phyloP scores from a whole-genome alignment of 257 asterid genomes.

The Ilex asprella region DNA sequence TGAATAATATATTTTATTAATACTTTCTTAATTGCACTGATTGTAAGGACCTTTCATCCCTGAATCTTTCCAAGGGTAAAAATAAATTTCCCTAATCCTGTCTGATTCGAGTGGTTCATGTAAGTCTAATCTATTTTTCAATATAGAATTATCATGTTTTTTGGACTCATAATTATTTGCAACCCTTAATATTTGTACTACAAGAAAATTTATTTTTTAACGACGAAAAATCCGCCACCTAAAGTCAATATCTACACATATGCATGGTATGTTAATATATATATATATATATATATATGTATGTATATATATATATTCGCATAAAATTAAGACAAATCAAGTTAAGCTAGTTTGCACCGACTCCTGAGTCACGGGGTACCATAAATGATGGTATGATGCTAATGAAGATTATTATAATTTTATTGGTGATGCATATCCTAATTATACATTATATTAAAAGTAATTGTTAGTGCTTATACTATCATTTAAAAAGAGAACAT shows the following conservation, averaged over 20 bases:
- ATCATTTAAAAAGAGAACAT: background rate
- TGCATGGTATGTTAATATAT: background rate
- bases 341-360: conserved; percentile 24
- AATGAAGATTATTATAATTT: conserved; percentile 12
- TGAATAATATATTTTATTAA: background rate
- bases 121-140: conserved; percentile 13
- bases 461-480: background rate
- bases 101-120: conserved; percentile 18
- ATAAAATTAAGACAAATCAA: conserved; percentile 3
- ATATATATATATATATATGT: background rate
- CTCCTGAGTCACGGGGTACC: conserved; percentile 37
- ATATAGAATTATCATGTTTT: background rate
- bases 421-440: conserved; percentile 13
- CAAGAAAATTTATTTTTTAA: background rate
- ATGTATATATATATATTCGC: background rate
- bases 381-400: conserved; percentile 12
- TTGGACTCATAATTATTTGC: conserved; percentile 13
- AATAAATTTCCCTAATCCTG: conserved; percentile 14
- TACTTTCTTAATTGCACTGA: too few species aligned
- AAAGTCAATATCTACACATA: background rate
- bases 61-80: conserved; percentile 6
- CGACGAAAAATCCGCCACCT: background rate
- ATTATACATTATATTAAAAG: conserved; percentile 6
- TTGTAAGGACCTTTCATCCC: background rate
- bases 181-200: conserved; percentile 15